Conservation (phyloP, 345 rosid genomes). For the Psidium guajava region DNA sequence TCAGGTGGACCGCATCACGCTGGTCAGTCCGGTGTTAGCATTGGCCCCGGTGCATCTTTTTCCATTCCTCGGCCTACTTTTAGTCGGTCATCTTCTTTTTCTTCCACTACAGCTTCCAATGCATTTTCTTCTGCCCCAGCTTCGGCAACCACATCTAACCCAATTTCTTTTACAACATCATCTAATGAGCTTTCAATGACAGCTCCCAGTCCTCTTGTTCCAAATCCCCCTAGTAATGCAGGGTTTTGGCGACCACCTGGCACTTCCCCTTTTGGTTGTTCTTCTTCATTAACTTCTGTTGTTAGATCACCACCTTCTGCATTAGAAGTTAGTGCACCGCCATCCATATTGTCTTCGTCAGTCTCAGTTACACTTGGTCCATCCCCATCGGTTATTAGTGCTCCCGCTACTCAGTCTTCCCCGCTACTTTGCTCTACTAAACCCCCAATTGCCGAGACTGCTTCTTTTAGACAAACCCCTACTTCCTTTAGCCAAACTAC, state of each 20-base stretch:
- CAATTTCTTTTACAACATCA: conserved; percentile 9
- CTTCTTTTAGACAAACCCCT: conserved; percentile 5
- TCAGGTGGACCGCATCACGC: conserved; percentile 69
- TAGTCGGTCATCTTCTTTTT: conserved; percentile 42
- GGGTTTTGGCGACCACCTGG: conserved; percentile 16
- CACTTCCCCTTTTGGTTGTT: conserved; percentile 25
- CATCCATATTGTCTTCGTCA: conserved; percentile 31
- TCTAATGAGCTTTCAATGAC: background rate
- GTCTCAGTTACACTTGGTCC: conserved; percentile 43
- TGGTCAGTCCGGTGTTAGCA: conserved; percentile 41
- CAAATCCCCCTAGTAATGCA: conserved; percentile 26
- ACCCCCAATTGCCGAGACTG: conserved; percentile 39
- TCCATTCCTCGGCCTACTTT: conserved; percentile 28
- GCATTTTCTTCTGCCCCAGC: conserved; percentile 43
- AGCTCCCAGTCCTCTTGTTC: conserved; percentile 26
- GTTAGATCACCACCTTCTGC: conserved; percentile 31
- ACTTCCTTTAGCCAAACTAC: conserved; percentile 20
- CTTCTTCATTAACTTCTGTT: conserved; percentile 27
- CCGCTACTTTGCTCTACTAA: conserved; percentile 33
- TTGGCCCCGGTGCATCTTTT: conserved; percentile 35
- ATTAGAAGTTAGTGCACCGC: conserved; percentile 30
- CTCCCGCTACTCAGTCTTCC: conserved; percentile 46
- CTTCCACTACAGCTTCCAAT: conserved; percentile 23
- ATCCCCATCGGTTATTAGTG: conserved; percentile 39
- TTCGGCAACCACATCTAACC: conserved; percentile 26